A percentile compares a stretch with the other conserved stretches of the same genome.
These are phyloP conservation scores for Flammula alnicola DNA, from an alignment of 1,284 basidiomycete genomes.

Conservation along the genomic window DNA sequence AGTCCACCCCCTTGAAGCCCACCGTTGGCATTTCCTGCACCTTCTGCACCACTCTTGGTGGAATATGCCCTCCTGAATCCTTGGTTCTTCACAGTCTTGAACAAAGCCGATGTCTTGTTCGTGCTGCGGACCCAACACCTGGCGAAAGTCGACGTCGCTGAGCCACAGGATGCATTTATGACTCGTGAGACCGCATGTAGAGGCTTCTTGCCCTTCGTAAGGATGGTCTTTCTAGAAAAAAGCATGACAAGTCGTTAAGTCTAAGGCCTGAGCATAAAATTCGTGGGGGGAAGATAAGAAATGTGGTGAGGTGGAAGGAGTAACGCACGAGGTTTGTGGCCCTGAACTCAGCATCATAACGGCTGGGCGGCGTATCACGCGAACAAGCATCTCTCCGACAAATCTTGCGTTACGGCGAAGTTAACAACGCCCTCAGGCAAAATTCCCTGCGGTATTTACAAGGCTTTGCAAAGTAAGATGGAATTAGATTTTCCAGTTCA, in stretches of 20 bases:
- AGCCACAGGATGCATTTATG: conserved; percentile 55
- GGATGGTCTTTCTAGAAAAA: conserved; percentile 50
- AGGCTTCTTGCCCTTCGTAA: conserved; percentile 54
- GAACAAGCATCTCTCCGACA: conserved; percentile 10
- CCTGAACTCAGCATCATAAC: conserved; percentile 20
- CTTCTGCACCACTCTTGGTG: conserved; percentile 34
- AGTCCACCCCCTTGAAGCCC: conserved; percentile 33
- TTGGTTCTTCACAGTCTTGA: conserved; percentile 49
- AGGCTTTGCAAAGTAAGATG: not conserved
- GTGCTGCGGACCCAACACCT: conserved; percentile 53
- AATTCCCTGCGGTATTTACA: no score
- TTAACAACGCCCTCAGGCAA: no score
- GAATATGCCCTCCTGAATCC: conserved; percentile 52
- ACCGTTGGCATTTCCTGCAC: conserved; percentile 26
- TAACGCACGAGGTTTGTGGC: conserved; percentile 29
- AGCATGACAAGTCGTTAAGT: conserved; percentile 36
- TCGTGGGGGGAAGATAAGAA: conserved; percentile 11
- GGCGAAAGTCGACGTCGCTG: conserved; percentile 54
- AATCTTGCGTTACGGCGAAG: not conserved
- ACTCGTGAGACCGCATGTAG: conserved; percentile 56
- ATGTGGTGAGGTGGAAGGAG: conserved; percentile 14
- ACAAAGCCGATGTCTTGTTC: conserved; percentile 51
- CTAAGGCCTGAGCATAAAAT: conserved; percentile 21
- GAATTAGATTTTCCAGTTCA: not conserved
- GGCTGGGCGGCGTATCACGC: conserved; percentile 21